Evolutionary conservation across 805 yeast genomes (phyloP).

Genomic region (Ogataea siamensis): DNA sequence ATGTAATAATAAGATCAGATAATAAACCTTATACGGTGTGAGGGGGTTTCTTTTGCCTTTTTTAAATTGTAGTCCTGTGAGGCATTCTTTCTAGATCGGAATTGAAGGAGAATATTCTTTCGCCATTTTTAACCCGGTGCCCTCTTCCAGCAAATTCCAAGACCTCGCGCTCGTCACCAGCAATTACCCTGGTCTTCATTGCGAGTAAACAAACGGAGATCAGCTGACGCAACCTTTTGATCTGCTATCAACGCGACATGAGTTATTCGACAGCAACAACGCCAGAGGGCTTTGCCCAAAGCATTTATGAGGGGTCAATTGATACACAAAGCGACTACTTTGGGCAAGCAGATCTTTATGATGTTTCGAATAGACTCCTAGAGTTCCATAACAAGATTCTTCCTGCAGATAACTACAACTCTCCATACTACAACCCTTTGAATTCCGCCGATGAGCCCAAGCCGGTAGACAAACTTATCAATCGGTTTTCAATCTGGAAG

Average conservation of each 20-base stretch:
- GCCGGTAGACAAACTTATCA: constrained; percentile 50
- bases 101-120: constrained; percentile 1
- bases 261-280: constrained; percentile 7
- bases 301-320: constrained; percentile 9
- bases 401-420: constrained; percentile 33
- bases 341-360: constrained; percentile 10
- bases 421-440: constrained; percentile 37
- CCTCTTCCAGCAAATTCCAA: constrained; percentile 1
- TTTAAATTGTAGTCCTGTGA: background rate
- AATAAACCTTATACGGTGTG: constrained; percentile 4
- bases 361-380: constrained; percentile 17
- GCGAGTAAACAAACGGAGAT: background rate
- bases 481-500: constrained; percentile 57
- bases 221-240: background rate
- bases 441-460: constrained; percentile 31
- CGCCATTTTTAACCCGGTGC: background rate
- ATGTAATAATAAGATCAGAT: constrained; percentile 1
- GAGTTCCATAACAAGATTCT: constrained; percentile 26
- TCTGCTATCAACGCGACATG: constrained; percentile 1
- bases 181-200: background rate
- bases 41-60: constrained; percentile 1
- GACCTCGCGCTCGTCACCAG: background rate
- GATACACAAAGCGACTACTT: constrained; percentile 10
- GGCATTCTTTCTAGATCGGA: constrained; percentile 1
- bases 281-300: constrained; percentile 6